These are phyloP conservation scores for Multifurca ochricompacta DNA, from an alignment of 768 basidiomycete species.

Conservation along the genomic window DNA sequence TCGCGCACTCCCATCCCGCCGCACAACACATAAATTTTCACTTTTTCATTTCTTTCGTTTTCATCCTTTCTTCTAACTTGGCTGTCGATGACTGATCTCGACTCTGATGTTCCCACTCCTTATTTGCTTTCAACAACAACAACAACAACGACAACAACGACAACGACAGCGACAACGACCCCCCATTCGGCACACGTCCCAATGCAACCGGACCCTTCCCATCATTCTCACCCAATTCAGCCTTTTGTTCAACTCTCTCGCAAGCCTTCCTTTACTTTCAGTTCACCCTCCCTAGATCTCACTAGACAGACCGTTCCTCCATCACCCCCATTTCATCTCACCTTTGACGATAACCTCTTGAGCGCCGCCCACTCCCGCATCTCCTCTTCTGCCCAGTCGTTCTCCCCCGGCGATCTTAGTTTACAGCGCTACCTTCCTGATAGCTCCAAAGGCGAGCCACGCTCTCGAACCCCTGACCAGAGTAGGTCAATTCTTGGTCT, in stretches of 20 bases:
- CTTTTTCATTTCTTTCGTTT: background rate
- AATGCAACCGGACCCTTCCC: background rate
- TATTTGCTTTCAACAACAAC: background rate
- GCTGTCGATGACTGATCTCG: background rate
- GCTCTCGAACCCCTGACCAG: background rate
- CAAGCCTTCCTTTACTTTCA: background rate
- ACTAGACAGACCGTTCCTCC: background rate
- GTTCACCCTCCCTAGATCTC: background rate
- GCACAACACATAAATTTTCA: too few species aligned
- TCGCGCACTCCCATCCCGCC: too few species aligned
- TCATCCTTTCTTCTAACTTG: background rate
- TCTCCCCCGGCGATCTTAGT: background rate
- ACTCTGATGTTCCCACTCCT: background rate
- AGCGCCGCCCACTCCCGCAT: background rate
- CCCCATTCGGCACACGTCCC: background rate
- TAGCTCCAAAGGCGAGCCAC: background rate
- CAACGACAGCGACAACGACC: too few species aligned
- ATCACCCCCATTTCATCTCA: constrained; percentile 1
- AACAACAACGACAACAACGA: too few species aligned
- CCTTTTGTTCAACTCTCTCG: background rate
- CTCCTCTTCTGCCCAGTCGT: background rate
- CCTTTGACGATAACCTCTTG: background rate
- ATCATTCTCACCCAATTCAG: background rate
- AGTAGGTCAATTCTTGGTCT: constrained; percentile 1
- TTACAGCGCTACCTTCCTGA: constrained; percentile 1